Conservation (phyloP, 305 asterid species). For the Fraxinus angustifolia region DNA sequence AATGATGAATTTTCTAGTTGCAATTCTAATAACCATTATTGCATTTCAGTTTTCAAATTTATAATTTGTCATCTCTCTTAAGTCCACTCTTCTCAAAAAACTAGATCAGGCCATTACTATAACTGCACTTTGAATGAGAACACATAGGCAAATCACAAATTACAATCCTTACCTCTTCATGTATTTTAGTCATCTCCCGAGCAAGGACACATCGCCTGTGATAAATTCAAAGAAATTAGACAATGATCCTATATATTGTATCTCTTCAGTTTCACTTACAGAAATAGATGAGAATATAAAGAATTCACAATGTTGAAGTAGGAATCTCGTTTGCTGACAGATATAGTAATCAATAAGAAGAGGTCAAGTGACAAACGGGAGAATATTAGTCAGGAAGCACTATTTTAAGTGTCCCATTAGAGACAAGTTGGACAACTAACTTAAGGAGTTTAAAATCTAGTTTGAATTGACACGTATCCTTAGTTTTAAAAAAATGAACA, state of each 20-base stretch:
- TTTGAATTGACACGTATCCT: background rate
- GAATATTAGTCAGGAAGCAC: background rate
- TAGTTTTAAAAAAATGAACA: background rate
- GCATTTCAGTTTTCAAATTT: background rate
- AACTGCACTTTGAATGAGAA: background rate
- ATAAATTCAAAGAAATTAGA: slow-evolving; percentile 19
- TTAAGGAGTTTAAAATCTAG: background rate
- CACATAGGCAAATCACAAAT: slow-evolving; percentile 5
- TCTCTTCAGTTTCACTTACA: slow-evolving; percentile 2
- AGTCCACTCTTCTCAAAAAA: background rate
- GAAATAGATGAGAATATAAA: background rate
- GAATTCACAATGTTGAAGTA: slow-evolving; percentile 1
- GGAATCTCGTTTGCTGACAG: background rate
- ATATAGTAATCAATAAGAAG: background rate
- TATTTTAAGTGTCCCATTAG: background rate
- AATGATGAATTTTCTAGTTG: background rate
- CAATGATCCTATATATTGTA: background rate
- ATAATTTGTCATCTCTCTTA: background rate
- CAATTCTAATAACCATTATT: background rate
- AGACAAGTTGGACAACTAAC: background rate
- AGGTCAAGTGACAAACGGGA: background rate
- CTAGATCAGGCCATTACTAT: background rate
- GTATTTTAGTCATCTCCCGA: slow-evolving; percentile 89
- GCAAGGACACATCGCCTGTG: slow-evolving; percentile 89
- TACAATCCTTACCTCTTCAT: slow-evolving; percentile 66